A percentile compares a stretch with the other conserved stretches of the same genome.
Conservation (phyloP, 2,329 filamentous ascomycete genomes). For the Biscogniauxia mediterranea region DNA sequence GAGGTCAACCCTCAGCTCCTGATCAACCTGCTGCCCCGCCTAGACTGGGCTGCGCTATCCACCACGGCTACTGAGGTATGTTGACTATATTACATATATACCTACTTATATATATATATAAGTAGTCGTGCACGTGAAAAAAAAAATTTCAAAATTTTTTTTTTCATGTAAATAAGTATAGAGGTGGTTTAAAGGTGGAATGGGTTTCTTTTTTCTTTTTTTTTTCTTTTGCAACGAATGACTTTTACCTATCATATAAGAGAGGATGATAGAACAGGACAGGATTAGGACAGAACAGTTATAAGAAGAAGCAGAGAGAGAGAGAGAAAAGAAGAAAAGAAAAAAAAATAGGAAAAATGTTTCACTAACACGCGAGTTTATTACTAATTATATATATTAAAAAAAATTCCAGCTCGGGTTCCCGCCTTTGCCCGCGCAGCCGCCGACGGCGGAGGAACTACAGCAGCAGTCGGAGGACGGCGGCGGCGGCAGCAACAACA, state of each 20-base stretch:
- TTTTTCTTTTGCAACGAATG: too few relatives aligned
- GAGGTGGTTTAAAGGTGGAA: too few relatives aligned
- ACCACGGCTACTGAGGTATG: slow-evolving; percentile 74
- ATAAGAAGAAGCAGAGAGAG: background rate
- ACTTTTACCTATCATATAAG: too few relatives aligned
- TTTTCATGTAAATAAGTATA: too few relatives aligned
- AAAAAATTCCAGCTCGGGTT: slow-evolving; percentile 67
- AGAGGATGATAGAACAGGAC: too few relatives aligned
- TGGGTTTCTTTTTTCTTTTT: background rate
- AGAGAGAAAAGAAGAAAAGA: slow-evolving; percentile 9
- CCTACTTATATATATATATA: background rate
- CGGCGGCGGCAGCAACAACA: slow-evolving; percentile 41
- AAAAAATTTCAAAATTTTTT: too few relatives aligned
- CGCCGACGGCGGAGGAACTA: slow-evolving; percentile 62
- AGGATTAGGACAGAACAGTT: too few relatives aligned
- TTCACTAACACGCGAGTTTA: background rate
- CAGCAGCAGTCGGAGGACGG: slow-evolving; percentile 34
- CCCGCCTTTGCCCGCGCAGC: slow-evolving; percentile 63
- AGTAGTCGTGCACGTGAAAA: background rate
- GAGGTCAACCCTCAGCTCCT: slow-evolving; percentile 80
- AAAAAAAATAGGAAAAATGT: slow-evolving; percentile 3
- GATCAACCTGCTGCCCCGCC: slow-evolving; percentile 76
- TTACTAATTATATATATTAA: background rate
- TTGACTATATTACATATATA: slow-evolving; percentile 8
- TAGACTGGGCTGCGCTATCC: slow-evolving; percentile 84